Evolutionary conservation across 331 rosid genomes (phyloP).

Genomic region (Pyracantha coccinea): DNA sequence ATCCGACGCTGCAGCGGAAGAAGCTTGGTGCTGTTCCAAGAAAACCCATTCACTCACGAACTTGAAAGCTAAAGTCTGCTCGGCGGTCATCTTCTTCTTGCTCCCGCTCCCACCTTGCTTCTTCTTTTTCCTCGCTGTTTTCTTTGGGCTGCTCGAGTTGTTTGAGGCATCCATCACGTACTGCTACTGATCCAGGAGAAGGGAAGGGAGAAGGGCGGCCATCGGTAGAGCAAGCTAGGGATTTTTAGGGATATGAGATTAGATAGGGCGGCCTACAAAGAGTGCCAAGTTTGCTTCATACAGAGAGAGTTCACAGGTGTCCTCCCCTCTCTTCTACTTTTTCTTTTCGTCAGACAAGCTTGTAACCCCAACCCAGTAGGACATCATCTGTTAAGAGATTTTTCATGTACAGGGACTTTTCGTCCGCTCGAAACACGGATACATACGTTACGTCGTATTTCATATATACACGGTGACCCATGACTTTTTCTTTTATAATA

Average conservation of each 20-base stretch:
- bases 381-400: background rate
- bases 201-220: background rate
- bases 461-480: no score
- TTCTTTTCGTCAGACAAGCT: background rate
- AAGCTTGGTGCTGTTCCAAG: conserved; percentile 36
- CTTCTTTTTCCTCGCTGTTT: conserved; percentile 48
- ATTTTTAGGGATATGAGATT: background rate
- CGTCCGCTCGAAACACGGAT: no score
- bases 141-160: conserved; percentile 15
- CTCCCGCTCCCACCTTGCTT: conserved; percentile 62
- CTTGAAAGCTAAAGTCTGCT: conserved; percentile 67
- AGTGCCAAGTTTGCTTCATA: no score
- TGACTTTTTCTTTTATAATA: no score
- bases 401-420: no score
- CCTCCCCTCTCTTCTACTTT: background rate
- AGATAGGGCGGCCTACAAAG: background rate
- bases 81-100: conserved; percentile 87
- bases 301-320: background rate
- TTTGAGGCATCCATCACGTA: conserved; percentile 58
- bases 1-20: conserved; percentile 48
- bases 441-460: no score
- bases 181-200: background rate
- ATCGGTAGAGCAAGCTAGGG: background rate
- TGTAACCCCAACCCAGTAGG: background rate
- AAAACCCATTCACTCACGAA: conserved; percentile 73